phyloP scores from a whole-genome alignment of 495 filamentous ascomycete species.

The Recurvomyces mirabilis region DNA sequence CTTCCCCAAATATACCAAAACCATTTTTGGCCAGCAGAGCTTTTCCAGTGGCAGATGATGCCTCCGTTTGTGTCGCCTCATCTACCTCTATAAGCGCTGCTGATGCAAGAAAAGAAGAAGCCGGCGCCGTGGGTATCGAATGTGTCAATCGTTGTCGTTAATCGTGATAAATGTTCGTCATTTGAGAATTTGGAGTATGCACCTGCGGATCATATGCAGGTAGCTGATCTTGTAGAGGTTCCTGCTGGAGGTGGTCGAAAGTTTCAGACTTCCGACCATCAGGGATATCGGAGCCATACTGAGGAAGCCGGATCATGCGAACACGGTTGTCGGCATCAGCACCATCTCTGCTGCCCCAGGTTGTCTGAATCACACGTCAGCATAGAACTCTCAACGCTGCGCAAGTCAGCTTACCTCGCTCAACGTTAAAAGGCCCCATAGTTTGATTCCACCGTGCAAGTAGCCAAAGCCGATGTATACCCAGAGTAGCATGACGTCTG shows the following conservation, averaged over 20 bases:
- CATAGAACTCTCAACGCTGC: background rate
- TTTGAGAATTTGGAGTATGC: constrained; percentile 8
- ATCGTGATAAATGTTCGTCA: constrained; percentile 5
- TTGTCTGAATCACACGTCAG: constrained; percentile 41
- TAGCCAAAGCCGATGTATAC: constrained; percentile 48
- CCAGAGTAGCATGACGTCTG: constrained; percentile 44
- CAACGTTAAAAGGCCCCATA: constrained; percentile 48
- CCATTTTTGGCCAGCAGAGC: constrained; percentile 11
- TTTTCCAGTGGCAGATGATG: constrained; percentile 9
- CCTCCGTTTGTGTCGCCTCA: constrained; percentile 7
- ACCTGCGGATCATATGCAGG: constrained; percentile 18
- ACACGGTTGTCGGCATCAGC: constrained; percentile 51
- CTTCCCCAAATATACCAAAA: background rate
- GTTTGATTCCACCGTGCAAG: constrained; percentile 50
- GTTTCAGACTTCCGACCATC: constrained; percentile 15
- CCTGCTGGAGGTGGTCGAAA: constrained; percentile 14
- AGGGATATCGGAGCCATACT: constrained; percentile 9
- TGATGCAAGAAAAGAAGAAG: constrained; percentile 6
- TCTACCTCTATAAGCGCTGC: constrained; percentile 15
- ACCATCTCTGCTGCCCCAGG: constrained; percentile 58
- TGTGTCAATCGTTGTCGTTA: constrained; percentile 11
- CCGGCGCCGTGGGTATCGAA: too few species aligned
- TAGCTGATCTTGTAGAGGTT: constrained; percentile 11
- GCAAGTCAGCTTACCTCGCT: constrained; percentile 29
- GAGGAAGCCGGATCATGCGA: constrained; percentile 34